Base-by-base conservation (phyloP, 306 rosid genomes). In the Parietaria judaica region DNA sequence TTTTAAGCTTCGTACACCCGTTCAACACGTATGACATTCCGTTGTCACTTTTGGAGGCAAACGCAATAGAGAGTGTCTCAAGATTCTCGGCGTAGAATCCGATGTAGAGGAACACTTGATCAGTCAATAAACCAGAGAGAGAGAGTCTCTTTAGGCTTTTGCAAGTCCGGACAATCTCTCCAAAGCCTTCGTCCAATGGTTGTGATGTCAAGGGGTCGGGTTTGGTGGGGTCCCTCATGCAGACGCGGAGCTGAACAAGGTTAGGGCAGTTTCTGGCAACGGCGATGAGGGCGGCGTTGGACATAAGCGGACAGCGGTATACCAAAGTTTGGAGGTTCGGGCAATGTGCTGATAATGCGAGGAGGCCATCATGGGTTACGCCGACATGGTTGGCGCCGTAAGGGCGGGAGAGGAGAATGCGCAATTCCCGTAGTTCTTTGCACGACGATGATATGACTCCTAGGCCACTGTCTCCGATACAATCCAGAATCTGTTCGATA, bases 171-270 rank as follows among this genome's bases (percentile, higher is more conserved):
- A 92, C 99, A 6, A 92, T 86, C 6, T 96, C 99, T 14, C 99
- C 99, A 11, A 92, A 92, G 57, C 99, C 99, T 74, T 88, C 96
- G 72, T 92, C 99, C 48, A 92, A 71, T 14, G 99, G 90, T 79
- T 77, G 70, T 75, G 49, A 36, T 5, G 96, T 92, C 50, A 72
- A 81, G 13, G 94, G 66, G 68, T 92, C 96, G 0, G 95, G 84
- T 72, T 72, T 88, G 1, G 64, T 66, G 36, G 98, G 84, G 36
- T 92, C 88, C 3, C 88, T 90, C 74, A 74, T 86, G 51, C 88
- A 80, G 69, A 91, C 15, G 79, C 98, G 79, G 60, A 91, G 88
- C 51, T 92, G 89, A 64, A 84, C 86, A 17, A 91, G 86, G 65
- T 88, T 91, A 0, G 98, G 95, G 67, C 95, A 83, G 83, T 88